Conservation (phyloP, 352 stramenopile species). For the Phytophthora syringae region DNA sequence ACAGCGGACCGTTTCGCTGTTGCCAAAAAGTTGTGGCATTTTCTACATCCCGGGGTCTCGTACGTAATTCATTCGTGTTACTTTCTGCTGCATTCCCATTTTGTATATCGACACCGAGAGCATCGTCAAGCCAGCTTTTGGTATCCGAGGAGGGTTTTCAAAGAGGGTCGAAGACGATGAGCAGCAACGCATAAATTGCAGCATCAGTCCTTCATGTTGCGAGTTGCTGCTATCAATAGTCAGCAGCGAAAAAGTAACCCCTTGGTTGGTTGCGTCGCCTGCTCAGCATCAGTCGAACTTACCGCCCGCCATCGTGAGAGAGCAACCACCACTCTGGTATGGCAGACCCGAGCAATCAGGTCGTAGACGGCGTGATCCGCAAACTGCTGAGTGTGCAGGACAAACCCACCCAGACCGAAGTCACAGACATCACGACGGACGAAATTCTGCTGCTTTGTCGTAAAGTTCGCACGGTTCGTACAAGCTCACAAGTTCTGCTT, state of each 20-base stretch:
- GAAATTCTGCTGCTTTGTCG: conserved; percentile 82
- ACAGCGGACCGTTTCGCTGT: too few relatives aligned
- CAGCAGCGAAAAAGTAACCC: conserved; percentile 7
- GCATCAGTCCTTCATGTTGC: too few relatives aligned
- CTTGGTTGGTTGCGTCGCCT: conserved; percentile 15
- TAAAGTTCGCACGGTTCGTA: conserved; percentile 69
- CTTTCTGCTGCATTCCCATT: too few relatives aligned
- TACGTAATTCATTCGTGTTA: too few relatives aligned
- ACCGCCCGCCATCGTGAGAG: not conserved
- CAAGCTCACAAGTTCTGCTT: not conserved
- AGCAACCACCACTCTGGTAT: conserved; percentile 4
- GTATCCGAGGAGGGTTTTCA: too few relatives aligned
- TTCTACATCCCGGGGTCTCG: too few relatives aligned
- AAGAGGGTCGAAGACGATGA: too few relatives aligned
- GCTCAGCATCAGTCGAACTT: conserved; percentile 10
- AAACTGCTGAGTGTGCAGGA: conserved; percentile 80
- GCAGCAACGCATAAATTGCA: too few relatives aligned
- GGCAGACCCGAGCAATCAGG: conserved; percentile 57
- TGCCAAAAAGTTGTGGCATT: too few relatives aligned
- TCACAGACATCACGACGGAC: conserved; percentile 80
- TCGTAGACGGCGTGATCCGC: conserved; percentile 76
- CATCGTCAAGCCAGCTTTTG: too few relatives aligned
- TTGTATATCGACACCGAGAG: too few relatives aligned
- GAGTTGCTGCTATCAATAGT: conserved; percentile 3
- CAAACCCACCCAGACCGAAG: conserved; percentile 78